Evolutionary conservation across 164 flowering plant species (phyloP).

Genomic region (Santalum album): DNA sequence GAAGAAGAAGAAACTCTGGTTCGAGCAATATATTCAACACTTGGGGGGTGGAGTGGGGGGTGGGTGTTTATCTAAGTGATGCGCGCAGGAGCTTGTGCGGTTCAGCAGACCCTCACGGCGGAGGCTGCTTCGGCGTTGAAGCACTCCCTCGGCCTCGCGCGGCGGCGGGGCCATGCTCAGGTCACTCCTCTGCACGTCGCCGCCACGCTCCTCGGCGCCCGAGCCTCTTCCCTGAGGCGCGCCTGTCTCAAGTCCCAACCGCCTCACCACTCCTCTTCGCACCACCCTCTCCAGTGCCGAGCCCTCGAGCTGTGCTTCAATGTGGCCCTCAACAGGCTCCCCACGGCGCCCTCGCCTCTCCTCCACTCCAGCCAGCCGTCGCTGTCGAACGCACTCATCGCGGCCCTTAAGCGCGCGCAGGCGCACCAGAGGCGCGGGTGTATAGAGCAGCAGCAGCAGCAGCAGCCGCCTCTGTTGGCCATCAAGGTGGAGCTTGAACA

Average conservation of each 20-base stretch:
- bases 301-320: constrained; percentile 98
- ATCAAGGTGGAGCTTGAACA: constrained; percentile 83
- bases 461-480: constrained; percentile 45
- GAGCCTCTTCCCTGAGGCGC: constrained; percentile 46
- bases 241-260: constrained; percentile 82
- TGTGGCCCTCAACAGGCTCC: constrained; percentile 88
- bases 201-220: constrained; percentile 54
- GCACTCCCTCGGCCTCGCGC: constrained; percentile 67
- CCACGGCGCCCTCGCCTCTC: constrained; percentile 50
- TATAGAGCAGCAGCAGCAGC: constrained; percentile 61
- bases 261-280: constrained; percentile 28
- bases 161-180: constrained; percentile 89
- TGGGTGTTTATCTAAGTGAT: constrained; percentile 42
- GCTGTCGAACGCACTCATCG: constrained; percentile 84
- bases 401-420: constrained; percentile 91
- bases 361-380: constrained; percentile 53
- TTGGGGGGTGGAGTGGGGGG: constrained; percentile 44
- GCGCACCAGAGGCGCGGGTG: constrained; percentile 82
- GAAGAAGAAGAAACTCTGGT: background rate
- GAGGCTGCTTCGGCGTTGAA: constrained; percentile 91
- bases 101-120: constrained; percentile 91
- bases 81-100: constrained; percentile 77
- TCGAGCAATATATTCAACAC: background rate
- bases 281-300: constrained; percentile 75
- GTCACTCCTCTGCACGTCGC: constrained; percentile 97